A percentile compares a stretch with the other conserved stretches of the same genome.
Evolutionary conservation across 73 alveolate species (phyloP).

Genomic region (Paramecium biaurelia): DNA sequence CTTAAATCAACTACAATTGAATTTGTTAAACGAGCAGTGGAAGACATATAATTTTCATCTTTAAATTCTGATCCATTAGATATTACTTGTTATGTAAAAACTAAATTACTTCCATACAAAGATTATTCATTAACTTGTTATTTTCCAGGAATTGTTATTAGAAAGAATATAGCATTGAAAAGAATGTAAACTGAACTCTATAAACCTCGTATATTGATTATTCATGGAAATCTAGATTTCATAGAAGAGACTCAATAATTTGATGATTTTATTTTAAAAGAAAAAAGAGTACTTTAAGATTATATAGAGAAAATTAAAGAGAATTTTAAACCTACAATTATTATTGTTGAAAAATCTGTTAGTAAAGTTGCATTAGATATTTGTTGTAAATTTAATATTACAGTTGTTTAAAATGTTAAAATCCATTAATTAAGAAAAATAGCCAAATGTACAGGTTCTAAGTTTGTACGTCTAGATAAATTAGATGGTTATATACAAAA

Average conservation of each 20-base stretch:
- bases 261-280: not conserved
- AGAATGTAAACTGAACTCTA: not conserved
- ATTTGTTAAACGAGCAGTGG: not conserved
- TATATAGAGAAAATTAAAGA: not conserved
- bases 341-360: not conserved
- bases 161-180: slow-evolving; percentile 2
- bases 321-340: not conserved
- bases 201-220: not conserved
- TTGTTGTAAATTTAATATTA: not conserved
- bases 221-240: not conserved
- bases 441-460: slow-evolving; percentile 26
- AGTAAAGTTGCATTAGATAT: slow-evolving; percentile 22
- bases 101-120: not conserved
- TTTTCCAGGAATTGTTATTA: not conserved
- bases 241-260: not conserved
- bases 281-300: not conserved
- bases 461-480: not conserved
- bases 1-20: not conserved
- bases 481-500: not conserved
- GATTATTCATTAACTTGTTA: slow-evolving; percentile 27
- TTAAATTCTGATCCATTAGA: not conserved
- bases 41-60: not conserved
- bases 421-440: not conserved
- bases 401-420: slow-evolving; percentile 13
- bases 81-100: slow-evolving; percentile 29